Conservation (phyloP, 2,329 filamentous ascomycete species). For the Fusarium begoniae region DNA sequence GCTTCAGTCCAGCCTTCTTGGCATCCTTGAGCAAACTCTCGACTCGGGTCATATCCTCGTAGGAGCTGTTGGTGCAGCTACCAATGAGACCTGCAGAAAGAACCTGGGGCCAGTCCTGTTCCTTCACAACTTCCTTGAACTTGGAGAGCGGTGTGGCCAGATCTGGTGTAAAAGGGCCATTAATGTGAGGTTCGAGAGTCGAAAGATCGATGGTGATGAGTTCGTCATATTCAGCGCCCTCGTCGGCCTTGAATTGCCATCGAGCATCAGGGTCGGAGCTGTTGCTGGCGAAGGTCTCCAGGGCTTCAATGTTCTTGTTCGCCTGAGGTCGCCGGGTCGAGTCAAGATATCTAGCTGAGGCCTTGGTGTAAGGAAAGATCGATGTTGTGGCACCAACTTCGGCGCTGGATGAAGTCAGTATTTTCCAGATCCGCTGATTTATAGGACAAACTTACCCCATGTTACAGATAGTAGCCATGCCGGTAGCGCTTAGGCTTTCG, state of each 20-base stretch:
- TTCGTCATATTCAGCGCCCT: conserved; percentile 91
- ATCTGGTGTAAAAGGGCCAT: conserved; percentile 98
- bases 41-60: conserved; percentile 94
- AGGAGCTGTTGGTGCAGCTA: conserved; percentile 93
- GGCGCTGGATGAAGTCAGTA: conserved; percentile 46
- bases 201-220: conserved; percentile 95
- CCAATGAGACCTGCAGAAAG: conserved; percentile 97
- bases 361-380: conserved; percentile 89
- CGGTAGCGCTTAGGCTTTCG: conserved; percentile 87
- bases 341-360: conserved; percentile 85
- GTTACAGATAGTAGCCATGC: conserved; percentile 91
- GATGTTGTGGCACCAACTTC: conserved; percentile 97
- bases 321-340: conserved; percentile 77
- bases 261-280: conserved; percentile 56
- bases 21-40: conserved; percentile 83
- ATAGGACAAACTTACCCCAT: conserved; percentile 63
- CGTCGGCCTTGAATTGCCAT: conserved; percentile 79
- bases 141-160: conserved; percentile 97
- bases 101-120: conserved; percentile 95
- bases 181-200: conserved; percentile 96
- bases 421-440: neutral
- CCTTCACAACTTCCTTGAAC: conserved; percentile 93
- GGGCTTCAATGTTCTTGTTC: conserved; percentile 71
- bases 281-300: conserved; percentile 61
- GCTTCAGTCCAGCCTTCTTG: conserved; percentile 90